Base-by-base conservation (phyloP, 768 basidiomycete genomes). In the Agaricus subrufescens region DNA sequence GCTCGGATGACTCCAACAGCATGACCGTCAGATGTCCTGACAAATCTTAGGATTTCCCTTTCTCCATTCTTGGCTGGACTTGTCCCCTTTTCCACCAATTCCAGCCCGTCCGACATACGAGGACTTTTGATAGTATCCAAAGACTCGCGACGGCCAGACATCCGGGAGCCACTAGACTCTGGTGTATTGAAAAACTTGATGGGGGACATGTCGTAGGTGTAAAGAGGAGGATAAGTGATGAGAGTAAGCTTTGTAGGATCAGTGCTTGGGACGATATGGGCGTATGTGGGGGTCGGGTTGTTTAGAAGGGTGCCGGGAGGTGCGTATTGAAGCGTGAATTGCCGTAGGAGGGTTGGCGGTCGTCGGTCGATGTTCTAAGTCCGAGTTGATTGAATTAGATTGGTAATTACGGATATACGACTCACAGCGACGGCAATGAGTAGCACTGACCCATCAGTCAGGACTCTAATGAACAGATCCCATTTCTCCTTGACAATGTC, bases 321-420 rank as follows among this genome's bases (percentile, higher is more conserved):
- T 64, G 66, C 50, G 77, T 73, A 85, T 45, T 89, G 83, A 19
- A 94, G 70, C 2, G 81, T 84, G 67, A 91, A 89, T 57, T 87
- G 85, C 63, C 80, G 82, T 29, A 93, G 74, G 3, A 94, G 75
- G 2, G 90, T 92, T 8, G 94, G 94, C 6, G 94, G 94, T 61
- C 87, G 82, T 14, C 89, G 79, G 65, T 96, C 94, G 61, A 97
- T 84, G 69, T 96, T 93, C 94, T 95, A 31, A 19, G 19, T 44
- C 42, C 37, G 52, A 46, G 23, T 29, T 57, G 44, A 29, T 61
- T 25, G 54, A 52, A 30, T 43, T 14, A 15, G 27, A 23, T 15
- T 26, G 25, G 23, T 40, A n/a, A 12, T 9, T 14, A 29, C 31
- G 45, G 50, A 5, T 40, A 9, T 27, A 27, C 12, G 48, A 72